Conservation (phyloP, 2,329 filamentous ascomycete genomes). For the Penicillium capsulatum region DNA sequence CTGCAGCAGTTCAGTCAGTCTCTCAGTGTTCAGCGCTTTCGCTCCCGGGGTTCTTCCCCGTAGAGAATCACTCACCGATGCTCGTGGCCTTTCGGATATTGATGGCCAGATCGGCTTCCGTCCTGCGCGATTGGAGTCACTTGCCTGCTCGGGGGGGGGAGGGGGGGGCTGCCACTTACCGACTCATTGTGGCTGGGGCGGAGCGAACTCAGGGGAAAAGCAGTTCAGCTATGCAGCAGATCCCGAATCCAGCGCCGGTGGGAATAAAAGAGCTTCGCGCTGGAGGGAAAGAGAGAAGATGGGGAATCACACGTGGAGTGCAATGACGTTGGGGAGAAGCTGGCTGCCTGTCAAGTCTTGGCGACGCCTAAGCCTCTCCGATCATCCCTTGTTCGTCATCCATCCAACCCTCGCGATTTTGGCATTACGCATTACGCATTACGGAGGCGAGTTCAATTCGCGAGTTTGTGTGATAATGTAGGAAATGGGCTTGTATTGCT, state of each 20-base stretch:
- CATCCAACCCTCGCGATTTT: background rate
- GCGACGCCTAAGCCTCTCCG: slow-evolving; percentile 23
- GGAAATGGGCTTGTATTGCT: no score
- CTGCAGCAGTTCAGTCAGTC: slow-evolving; percentile 33
- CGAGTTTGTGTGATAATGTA: no score
- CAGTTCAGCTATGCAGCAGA: slow-evolving; percentile 16
- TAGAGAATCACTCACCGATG: slow-evolving; percentile 45
- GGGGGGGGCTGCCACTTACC: slow-evolving; percentile 40
- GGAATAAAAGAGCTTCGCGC: slow-evolving; percentile 11
- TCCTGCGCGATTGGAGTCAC: slow-evolving; percentile 37
- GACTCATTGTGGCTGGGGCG: slow-evolving; percentile 58
- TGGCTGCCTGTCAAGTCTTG: slow-evolving; percentile 36
- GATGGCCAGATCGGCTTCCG: slow-evolving; percentile 61
- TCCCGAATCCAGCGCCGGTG: slow-evolving; percentile 22
- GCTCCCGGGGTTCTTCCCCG: background rate
- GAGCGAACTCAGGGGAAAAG: slow-evolving; percentile 11
- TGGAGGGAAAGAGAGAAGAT: slow-evolving; percentile 4
- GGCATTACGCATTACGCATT: no score
- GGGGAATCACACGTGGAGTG: slow-evolving; percentile 16
- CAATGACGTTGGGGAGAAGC: slow-evolving; percentile 37
- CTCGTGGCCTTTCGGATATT: slow-evolving; percentile 66
- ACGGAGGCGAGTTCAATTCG: no score
- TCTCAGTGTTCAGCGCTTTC: slow-evolving; percentile 10
- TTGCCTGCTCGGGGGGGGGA: slow-evolving; percentile 2
- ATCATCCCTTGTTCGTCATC: slow-evolving; percentile 8